phyloP scores from a whole-genome alignment of 106 monocot species.

The Dactylorhiza incarnata region DNA sequence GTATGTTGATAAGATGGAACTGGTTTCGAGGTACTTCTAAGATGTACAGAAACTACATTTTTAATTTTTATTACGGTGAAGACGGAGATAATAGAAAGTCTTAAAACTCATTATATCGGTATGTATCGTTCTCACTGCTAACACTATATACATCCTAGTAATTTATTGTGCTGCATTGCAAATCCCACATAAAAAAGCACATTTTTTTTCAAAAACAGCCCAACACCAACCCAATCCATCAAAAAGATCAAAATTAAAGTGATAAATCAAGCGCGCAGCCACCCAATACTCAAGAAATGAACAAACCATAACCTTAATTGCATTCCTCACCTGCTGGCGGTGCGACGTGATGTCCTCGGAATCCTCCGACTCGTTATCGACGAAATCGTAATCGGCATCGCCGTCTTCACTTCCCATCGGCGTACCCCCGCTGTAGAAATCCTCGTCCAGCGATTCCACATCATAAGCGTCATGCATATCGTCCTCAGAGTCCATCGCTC shows the following conservation, averaged over 20 bases:
- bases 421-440: constrained; percentile 76
- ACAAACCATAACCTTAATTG: background rate
- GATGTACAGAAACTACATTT: no score
- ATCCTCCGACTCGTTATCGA: constrained; percentile 35
- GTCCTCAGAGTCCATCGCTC: constrained; percentile 78
- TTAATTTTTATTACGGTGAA: no score
- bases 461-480: constrained; percentile 84
- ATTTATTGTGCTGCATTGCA: constrained; percentile 1
- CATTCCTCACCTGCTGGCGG: constrained; percentile 57
- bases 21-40: no score
- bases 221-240: background rate
- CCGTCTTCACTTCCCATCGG: constrained; percentile 51
- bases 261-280: background rate
- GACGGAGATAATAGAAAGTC: no score
- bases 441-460: constrained; percentile 58
- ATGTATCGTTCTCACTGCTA: no score
- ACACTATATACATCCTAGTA: background rate
- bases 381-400: constrained; percentile 55
- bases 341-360: constrained; percentile 31
- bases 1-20: no score
- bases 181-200: background rate
- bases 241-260: background rate
- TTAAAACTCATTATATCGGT: no score
- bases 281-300: background rate
- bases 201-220: background rate